A percentile compares a stretch with the other conserved stretches of the same genome.
phyloP scores from a whole-genome alignment of 441 rosid species.

The Syzygium malaccense region DNA sequence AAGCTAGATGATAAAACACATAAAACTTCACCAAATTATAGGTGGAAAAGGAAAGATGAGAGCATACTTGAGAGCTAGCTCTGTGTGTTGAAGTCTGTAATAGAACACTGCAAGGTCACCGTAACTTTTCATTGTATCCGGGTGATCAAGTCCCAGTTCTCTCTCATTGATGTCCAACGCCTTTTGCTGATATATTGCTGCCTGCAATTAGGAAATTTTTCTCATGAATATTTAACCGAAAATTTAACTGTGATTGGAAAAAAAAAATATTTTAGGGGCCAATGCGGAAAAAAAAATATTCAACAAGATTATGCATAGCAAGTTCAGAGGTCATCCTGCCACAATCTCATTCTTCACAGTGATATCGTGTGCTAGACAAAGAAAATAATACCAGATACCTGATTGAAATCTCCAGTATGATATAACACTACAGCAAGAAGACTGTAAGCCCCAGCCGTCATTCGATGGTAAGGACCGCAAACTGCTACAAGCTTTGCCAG shows the following conservation, averaged over 20 bases:
- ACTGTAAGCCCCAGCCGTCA: constrained; percentile 85
- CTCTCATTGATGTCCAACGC: constrained; percentile 79
- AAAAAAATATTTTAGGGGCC: not conserved
- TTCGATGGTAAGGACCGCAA: constrained; percentile 71
- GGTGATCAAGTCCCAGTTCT: constrained; percentile 75
- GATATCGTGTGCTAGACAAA: not conserved
- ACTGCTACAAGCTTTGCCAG: constrained; percentile 74
- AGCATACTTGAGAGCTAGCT: constrained; percentile 68
- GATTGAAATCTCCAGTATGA: constrained; percentile 80
- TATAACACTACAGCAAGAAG: constrained; percentile 73
- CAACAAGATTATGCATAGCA: not conserved
- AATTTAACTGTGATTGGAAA: not conserved
- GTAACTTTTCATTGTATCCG: constrained; percentile 80
- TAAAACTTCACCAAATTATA: not conserved
- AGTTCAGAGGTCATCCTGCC: not conserved
- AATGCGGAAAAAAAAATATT: not conserved
- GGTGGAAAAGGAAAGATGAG: not conserved
- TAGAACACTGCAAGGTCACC: constrained; percentile 85
- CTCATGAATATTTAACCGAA: constrained; percentile 6
- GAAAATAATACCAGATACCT: constrained; percentile 32
- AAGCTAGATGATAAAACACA: not conserved
- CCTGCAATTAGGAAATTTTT: constrained; percentile 28
- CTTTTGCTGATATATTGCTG: constrained; percentile 71
- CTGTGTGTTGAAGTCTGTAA: constrained; percentile 75
- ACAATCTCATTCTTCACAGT: not conserved